Evolutionary conservation across 768 basidiomycete genomes (phyloP), one percentile per base, ranked within the genome.

Genomic region (Lepiota venenata): DNA sequence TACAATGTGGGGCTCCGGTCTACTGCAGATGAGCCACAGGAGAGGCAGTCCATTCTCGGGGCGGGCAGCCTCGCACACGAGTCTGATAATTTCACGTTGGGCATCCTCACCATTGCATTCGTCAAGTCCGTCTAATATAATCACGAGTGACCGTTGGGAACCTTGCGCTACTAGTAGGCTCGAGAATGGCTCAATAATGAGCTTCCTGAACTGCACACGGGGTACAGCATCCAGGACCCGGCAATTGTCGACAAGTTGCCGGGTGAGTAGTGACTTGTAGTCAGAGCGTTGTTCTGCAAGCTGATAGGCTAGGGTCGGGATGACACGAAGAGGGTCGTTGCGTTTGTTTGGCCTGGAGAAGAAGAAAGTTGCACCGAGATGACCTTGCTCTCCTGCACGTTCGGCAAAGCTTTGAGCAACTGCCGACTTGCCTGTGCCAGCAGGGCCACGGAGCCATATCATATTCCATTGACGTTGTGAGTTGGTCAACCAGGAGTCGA

Each of bases 281-380:
- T 7, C 29, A 12, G 37, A 10, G 27, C 15, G 20, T 8, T 18
- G 50, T 7, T 45, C 25, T 7, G 54, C 37, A 12, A 55, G 46
- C 29, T 55, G 54, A 8, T 48, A 42, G 7, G 47, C 47, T 27
- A 56, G 21, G 16, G 54, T 15, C 5, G 49, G 41, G 18, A 56
- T 36, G 42, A 56, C 8, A 39, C 15, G 14, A n/a, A 11, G 10
- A 22, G 10, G 29, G n/a, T 40, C 22, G 22, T 18, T n/a, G 2
- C 36, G 44, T 12, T 50, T 3, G n/a, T 47, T 38, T 9, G 22
- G 11, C n/a, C 52, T 5, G 6, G 52, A 54, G 20, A 53, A 50
- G 41, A 58, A 58, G 48, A 37, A 55, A 1, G 47, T 27, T 2
- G 52, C 57, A 10, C 57, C 57, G 2, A 58, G 44, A 0, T 16